Base-by-base conservation (phyloP, 108 stramenopile genomes). In the Chaetoceros tenuissimus region DNA sequence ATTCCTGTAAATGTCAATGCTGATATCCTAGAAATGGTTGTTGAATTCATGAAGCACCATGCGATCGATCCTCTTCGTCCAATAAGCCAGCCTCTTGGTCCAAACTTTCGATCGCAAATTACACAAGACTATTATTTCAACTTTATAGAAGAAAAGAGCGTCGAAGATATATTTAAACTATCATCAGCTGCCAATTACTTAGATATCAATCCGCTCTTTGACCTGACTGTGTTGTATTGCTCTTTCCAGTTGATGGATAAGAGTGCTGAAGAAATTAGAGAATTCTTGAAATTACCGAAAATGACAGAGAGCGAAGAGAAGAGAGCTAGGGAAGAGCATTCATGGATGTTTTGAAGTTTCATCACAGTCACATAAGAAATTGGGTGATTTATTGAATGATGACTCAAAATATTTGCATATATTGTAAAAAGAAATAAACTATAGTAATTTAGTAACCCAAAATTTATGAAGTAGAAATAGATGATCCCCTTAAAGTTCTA, bases 161-260 rank as follows among this genome's bases (percentile, higher is more conserved):
- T 40, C 8, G 80, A 78, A 18, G 64, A 81, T 72, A 34, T 91
- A 13, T 87, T 87, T 66, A 79, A 91, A 28, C 51, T 91, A 51
- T 55, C 85, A 40, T 79, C 74, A 10, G 84, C 89, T 2, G 85
- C 85, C 18, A 91, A 91, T 58, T 91, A 75, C 43, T 83, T 91
- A 84, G 70, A 69, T 0, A 87, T 91, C 59, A 81, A 87, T 55
- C 81, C 85, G 19, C 69, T 91, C 31, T 53, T 91, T 25, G 85
- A 91, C 62, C 57, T 91, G 27, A 68, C 78, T 24, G 85, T 84
- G 53, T 69, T 91, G 27, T 60, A 83, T 53, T 78, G 84, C 0
- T 82, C 85, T 2, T 85, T 85, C 52, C 63, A 69, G 29, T 63
- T 91, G 28, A 83, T 81, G 40, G 85, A 84, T 2, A 91, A 87